Evolutionary conservation across 2,329 filamentous ascomycete genomes (phyloP), one percentile per base, ranked within the genome.

Genomic region (Diplodia seriata): DNA sequence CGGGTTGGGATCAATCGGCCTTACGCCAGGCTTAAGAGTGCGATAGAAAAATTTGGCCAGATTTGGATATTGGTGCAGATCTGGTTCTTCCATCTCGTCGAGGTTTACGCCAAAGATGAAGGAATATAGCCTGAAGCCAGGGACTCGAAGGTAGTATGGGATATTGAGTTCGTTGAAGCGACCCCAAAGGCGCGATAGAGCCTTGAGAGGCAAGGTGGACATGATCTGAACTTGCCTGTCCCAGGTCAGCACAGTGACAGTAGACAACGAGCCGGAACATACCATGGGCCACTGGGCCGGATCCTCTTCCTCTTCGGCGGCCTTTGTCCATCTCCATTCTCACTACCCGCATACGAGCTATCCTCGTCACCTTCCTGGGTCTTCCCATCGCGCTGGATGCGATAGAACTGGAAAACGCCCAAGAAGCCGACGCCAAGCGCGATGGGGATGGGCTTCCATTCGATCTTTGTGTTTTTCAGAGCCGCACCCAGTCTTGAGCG

Each of bases 31-130:
- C 78, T 97, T 98, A 69, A 99, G 85, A 1, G 90, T 93, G 70
- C 95, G 92, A 80, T 98, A 99, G 84, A 99, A 99, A 85, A 99
- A 99, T 68, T 94, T 89, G 6, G 94, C 93, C 50, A 99, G 88
- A 76, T 99, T 99, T 23, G 93, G 92, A 78, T 95, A 99, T 57
- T 87, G 87, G 77, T 92, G 93, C 23, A 99, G 87, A 74, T 99
- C 95, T 20, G 90, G 88, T 76, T 99, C 94, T 38, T 89, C 87
- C 20, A 97, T 89, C 81, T 99, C 95, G 69, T 90, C 87, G 68
- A 99, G 86, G 77, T 91, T 91, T 75, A 97, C 94, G n/a, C 93
- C 94, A 75, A 97, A 97, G 47, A 94, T 86, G 82, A 86, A 96
- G 1, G 93, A 90, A 79, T 97, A 97, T 1, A 97, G 86, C 78